Conservation (phyloP, 352 stramenopile species). For the Phytophthora chlamydospora region DNA sequence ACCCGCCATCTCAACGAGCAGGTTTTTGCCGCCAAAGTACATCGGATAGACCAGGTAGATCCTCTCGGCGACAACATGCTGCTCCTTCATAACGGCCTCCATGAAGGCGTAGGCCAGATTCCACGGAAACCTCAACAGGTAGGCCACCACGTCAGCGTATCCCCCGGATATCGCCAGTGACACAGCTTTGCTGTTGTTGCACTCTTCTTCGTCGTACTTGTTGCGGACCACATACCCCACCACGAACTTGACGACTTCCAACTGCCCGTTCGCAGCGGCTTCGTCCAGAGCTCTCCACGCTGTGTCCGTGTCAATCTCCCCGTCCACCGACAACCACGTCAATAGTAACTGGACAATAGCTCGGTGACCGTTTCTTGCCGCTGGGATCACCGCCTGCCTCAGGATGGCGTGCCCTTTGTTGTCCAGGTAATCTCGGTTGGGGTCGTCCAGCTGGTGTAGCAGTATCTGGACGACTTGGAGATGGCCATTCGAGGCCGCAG, state of each 20-base stretch:
- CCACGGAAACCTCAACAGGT: background rate
- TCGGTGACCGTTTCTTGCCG: background rate
- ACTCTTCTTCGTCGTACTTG: background rate
- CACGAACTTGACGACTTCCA: background rate
- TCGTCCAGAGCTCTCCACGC: background rate
- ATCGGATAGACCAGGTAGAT: background rate
- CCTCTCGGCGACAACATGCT: background rate
- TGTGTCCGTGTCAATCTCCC: background rate
- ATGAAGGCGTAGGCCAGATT: conserved; percentile 3
- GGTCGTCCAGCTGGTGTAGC: background rate
- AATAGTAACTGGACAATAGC: background rate
- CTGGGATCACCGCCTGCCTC: background rate
- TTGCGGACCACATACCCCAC: background rate
- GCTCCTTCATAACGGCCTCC: background rate
- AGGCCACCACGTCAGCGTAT: background rate
- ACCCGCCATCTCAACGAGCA: conserved; percentile 5
- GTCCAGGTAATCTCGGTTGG: background rate
- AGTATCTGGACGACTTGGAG: background rate
- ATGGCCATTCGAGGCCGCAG: background rate
- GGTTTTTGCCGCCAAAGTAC: background rate
- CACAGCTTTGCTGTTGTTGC: background rate
- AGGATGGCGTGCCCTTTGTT: background rate
- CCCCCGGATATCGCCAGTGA: background rate
- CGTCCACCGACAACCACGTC: background rate
- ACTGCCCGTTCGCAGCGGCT: background rate